Conservation (phyloP, 192 early-diverging fungal genomes). For the Linnemannia schmuckeri region DNA sequence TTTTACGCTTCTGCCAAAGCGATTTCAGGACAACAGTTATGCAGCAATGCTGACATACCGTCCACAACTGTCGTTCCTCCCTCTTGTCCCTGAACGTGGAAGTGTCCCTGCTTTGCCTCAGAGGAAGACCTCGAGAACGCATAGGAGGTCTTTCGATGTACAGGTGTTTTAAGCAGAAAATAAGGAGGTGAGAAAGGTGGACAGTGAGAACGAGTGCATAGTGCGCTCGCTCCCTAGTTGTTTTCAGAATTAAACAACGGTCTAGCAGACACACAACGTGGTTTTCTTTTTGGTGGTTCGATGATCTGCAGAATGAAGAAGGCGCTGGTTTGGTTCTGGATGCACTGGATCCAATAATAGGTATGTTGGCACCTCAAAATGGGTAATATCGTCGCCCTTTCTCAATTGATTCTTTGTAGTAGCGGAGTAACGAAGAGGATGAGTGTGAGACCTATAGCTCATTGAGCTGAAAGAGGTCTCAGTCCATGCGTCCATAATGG, state of each 20-base stretch:
- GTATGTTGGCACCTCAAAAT: neutral
- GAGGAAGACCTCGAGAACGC: neutral
- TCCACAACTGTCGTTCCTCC: constrained; percentile 4
- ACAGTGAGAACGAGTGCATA: too few relatives aligned
- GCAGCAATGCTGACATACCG: constrained; percentile 10
- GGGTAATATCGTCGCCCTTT: neutral
- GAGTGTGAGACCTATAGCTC: too few relatives aligned
- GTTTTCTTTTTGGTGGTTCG: too few relatives aligned
- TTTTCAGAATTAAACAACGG: too few relatives aligned
- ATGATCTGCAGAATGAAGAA: too few relatives aligned
- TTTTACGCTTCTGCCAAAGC: neutral
- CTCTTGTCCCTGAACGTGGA: neutral
- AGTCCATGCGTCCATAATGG: too few relatives aligned
- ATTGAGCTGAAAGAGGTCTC: too few relatives aligned
- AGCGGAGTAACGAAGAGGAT: neutral
- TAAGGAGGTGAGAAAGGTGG: neutral
- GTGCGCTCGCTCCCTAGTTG: too few relatives aligned
- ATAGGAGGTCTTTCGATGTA: neutral
- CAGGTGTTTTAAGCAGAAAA: neutral
- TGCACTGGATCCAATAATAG: neutral
- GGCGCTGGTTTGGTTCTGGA: neutral
- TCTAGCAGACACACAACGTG: too few relatives aligned
- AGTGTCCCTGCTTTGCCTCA: neutral
- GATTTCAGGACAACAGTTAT: constrained; percentile 10
- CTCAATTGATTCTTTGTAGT: neutral